A percentile compares a stretch with the other conserved stretches of the same genome.
These are phyloP conservation scores for Oxytropis ochrocephala DNA, from an alignment of 306 rosid genomes.

Conservation along the genomic window DNA sequence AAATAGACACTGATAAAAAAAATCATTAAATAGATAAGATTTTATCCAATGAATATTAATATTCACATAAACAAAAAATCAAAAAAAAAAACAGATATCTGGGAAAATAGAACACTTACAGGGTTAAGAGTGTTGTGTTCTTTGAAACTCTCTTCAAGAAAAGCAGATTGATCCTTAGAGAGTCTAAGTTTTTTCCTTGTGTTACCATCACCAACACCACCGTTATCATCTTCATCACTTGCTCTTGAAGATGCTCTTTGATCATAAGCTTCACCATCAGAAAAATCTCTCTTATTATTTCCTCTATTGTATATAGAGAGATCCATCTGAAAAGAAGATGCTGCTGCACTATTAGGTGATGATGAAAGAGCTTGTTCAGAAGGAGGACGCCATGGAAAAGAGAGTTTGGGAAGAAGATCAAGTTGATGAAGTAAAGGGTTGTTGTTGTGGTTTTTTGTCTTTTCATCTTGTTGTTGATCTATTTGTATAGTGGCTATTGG, in stretches of 20 bases:
- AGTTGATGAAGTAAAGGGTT: conserved; percentile 45
- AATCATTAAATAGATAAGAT: too few relatives aligned
- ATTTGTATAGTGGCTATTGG: conserved; percentile 10
- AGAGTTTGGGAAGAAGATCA: conserved; percentile 56
- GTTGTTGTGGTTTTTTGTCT: conserved; percentile 10
- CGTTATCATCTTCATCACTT: conserved; percentile 74
- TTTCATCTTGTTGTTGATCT: conserved; percentile 9
- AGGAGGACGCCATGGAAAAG: conserved; percentile 67
- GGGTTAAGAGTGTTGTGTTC: conserved; percentile 91
- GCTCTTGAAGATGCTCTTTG: conserved; percentile 66
- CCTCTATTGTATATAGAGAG: conserved; percentile 41
- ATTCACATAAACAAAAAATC: background rate
- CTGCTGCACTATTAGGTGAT: conserved; percentile 73
- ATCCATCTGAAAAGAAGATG: conserved; percentile 75
- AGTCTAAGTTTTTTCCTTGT: conserved; percentile 85
- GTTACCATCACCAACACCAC: conserved; percentile 14
- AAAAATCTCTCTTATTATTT: conserved; percentile 29
- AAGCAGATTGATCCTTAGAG: conserved; percentile 89
- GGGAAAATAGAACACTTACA: conserved; percentile 26
- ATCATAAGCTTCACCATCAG: conserved; percentile 45
- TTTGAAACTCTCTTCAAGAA: conserved; percentile 95
- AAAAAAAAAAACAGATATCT: background rate
- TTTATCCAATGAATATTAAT: background rate
- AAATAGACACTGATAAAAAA: too few relatives aligned
- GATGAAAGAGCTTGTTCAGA: conserved; percentile 51